These are phyloP conservation scores for Mercurialis annua DNA, from an alignment of 345 rosid genomes.

Conservation along the genomic window DNA sequence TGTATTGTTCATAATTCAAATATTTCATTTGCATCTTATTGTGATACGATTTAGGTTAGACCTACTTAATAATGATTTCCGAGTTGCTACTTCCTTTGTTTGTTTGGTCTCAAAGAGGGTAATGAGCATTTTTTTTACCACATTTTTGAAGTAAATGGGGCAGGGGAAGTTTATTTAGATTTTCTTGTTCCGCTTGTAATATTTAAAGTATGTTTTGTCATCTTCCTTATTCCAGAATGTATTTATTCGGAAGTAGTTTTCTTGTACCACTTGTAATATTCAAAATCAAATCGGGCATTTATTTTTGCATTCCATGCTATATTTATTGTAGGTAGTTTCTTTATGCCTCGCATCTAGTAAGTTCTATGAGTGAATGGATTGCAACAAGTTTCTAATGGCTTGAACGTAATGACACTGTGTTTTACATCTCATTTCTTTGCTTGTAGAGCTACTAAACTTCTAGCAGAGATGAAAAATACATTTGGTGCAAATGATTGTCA, in stretches of 20 bases:
- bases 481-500: constrained; percentile 76
- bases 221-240: background rate
- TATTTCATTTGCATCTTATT: background rate
- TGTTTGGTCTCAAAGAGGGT: background rate
- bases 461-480: constrained; percentile 81
- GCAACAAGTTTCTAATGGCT: background rate
- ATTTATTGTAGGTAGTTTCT: constrained; percentile 1
- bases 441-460: constrained; percentile 73
- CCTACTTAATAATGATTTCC: background rate
- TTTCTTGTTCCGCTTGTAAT: background rate
- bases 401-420: constrained; percentile 15
- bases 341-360: background rate
- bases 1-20: background rate
- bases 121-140: background rate
- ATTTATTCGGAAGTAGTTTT: no score
- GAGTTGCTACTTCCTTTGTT: background rate
- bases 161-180: background rate
- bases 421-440: constrained; percentile 27
- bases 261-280: no score
- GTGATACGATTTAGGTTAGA: background rate
- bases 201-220: background rate
- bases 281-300: no score
- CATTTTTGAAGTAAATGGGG: background rate
- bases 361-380: constrained; percentile 2
- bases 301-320: constrained; percentile 5